Base-by-base conservation (phyloP, 495 filamentous ascomycete genomes). In the Tuber brumale region DNA sequence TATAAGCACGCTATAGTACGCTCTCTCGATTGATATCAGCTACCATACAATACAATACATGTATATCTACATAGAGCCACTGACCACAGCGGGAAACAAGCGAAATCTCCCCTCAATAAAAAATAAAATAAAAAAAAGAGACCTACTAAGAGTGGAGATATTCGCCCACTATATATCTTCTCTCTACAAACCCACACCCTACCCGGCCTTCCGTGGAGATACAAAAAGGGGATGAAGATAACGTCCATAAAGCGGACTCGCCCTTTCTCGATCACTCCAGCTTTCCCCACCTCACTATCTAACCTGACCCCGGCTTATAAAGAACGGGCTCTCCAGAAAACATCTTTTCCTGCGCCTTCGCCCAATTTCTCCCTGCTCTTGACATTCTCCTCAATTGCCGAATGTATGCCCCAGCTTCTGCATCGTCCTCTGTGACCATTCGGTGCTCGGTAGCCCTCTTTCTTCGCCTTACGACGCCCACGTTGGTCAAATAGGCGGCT, bases 401-500 rank as follows among this genome's bases (percentile, higher is more conserved):
- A 3, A 77, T 73, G 41, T 81, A 81, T 42, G 73, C 70, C 9
- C 76, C 80, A 0, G 81, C 75, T 51, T 81, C 78, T 27, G 77
- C 76, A 37, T 69, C 72, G 27, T 79, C 74, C 39, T 69, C 74
- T 4, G 80, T 44, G 44, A 75, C 72, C 4, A 43, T 21, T 43
- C 39, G 61, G 19, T 73, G 70, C 39, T 72, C 70, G 0, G 75
- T 73, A 0, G 72, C 72, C 76, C 79, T 84, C 42, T 48, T 76
- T 66, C 83, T 77, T 39, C 83, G 81, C 39, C 14, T 46, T 39
- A 77, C 81, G 44, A 84, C 72, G 3, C 77, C 57, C 14, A 78
- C 74, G 61, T 84, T 84, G 0, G 76, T 70, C 23, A 66, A 21
- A 79, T 82, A 84, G 42, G 43, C 19, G 39, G 43, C 37, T 71